These are phyloP conservation scores for Capillidium heterosporum DNA, from an alignment of 371 early-diverging fungal species.

Conservation along the genomic window DNA sequence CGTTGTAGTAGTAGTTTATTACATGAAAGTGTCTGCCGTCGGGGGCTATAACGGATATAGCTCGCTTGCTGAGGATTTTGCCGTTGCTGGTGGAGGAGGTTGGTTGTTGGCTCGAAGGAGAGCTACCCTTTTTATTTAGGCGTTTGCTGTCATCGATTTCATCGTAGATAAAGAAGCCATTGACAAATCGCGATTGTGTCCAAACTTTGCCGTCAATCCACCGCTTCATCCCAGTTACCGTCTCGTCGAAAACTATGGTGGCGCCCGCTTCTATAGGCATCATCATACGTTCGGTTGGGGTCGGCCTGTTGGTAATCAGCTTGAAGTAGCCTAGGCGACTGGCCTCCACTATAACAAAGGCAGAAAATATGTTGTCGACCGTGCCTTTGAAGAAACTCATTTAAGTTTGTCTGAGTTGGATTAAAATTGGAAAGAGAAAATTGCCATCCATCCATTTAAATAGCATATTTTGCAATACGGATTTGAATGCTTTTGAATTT, in stretches of 20 bases:
- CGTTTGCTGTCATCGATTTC: slow-evolving; percentile 14
- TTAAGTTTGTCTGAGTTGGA: not conserved
- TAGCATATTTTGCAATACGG: too few species aligned
- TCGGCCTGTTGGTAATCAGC: slow-evolving; percentile 42
- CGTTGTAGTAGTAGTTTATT: not conserved
- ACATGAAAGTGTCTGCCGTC: not conserved
- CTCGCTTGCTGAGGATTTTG: not conserved
- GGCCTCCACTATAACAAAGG: slow-evolving; percentile 55
- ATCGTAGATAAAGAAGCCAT: slow-evolving; percentile 55
- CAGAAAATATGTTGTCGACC: slow-evolving; percentile 49
- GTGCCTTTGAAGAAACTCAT: slow-evolving; percentile 37
- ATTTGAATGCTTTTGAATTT: too few species aligned
- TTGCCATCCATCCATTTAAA: too few species aligned
- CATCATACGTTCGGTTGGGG: slow-evolving; percentile 47
- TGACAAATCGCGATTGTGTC: slow-evolving; percentile 64
- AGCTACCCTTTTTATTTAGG: not conserved
- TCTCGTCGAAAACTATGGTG: slow-evolving; percentile 61
- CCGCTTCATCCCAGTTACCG: slow-evolving; percentile 63
- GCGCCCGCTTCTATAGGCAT: slow-evolving; percentile 46
- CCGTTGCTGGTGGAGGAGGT: not conserved
- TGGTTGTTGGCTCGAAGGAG: not conserved
- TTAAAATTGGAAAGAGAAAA: not conserved
- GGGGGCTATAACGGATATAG: not conserved
- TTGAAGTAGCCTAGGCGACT: slow-evolving; percentile 39
- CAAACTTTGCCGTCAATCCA: slow-evolving; percentile 79